phyloP scores from a whole-genome alignment of 176 grass and related monocot species.

The Avena sativa region DNA sequence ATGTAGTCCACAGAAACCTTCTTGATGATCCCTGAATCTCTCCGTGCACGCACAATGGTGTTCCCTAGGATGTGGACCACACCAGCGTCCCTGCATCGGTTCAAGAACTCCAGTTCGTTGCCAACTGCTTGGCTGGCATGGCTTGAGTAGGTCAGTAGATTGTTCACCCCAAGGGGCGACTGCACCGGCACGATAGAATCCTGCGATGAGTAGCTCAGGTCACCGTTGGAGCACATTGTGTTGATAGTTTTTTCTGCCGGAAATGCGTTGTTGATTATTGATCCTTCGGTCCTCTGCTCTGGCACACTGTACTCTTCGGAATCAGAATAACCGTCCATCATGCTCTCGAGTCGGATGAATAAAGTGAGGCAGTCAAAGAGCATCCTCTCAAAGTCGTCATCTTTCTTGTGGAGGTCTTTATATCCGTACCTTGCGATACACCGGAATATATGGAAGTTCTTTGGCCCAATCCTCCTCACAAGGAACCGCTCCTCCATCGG shows the following conservation, averaged over 20 bases:
- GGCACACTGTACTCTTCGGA: slow-evolving; percentile 70
- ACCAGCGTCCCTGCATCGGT: slow-evolving; percentile 84
- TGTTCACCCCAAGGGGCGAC: slow-evolving; percentile 33
- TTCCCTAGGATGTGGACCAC: slow-evolving; percentile 99
- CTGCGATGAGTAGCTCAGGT: slow-evolving; percentile 66
- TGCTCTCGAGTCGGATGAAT: slow-evolving; percentile 82
- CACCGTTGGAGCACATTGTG: slow-evolving; percentile 52
- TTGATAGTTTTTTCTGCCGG: slow-evolving; percentile 48
- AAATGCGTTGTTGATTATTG: no score
- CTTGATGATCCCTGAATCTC: slow-evolving; percentile 80
- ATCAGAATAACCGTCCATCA: slow-evolving; percentile 96
- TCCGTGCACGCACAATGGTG: slow-evolving; percentile 75
- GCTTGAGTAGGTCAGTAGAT: slow-evolving; percentile 34
- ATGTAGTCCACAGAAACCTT: slow-evolving; percentile 79
- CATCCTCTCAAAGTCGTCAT: slow-evolving; percentile 93
- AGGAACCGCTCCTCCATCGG: slow-evolving; percentile 85
- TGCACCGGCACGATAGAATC: slow-evolving; percentile 71
- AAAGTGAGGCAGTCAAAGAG: slow-evolving; percentile 66
- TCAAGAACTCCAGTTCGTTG: slow-evolving; percentile 88
- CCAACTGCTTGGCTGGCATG: slow-evolving; percentile 53
- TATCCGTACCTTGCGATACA: slow-evolving; percentile 92
- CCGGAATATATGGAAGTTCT: slow-evolving; percentile 94
- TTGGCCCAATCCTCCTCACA: slow-evolving; percentile 86
- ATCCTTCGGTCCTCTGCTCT: slow-evolving; percentile 36
- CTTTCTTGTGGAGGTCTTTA: slow-evolving; percentile 91